Base-by-base conservation (phyloP, 2,329 filamentous ascomycete species). In the Trichoderma oligosporum region DNA sequence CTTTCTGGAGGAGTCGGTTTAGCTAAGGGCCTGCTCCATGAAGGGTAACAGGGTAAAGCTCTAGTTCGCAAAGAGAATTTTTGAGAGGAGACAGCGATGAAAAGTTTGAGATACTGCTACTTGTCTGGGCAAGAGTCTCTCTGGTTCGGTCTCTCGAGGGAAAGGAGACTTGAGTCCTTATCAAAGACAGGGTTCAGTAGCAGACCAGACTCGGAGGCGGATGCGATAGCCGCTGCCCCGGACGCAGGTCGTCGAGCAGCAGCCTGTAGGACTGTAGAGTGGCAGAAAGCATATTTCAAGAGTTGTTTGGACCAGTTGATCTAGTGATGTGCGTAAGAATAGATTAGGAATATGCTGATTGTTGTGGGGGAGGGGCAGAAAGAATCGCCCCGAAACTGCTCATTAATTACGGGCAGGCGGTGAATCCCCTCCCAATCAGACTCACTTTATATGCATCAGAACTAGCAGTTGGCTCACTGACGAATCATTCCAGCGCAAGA, bases 31-130 rank as follows among this genome's bases (percentile, higher is more conserved):
- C 94, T 7, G 88, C 93, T 54, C 94, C 94, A 72, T 99, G 94
- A 35, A 97, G 92, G 55, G 99, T 91, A 66, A 97, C 88, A 45
- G 94, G 94, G 76, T 91, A 97, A 38, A 99, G 82, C 38, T 92
- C 91, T 69, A 97, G 91, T 78, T 96, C 89, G 75, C 96, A 93
- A 48, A 97, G 83, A 75, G 73, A 97, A 99, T 70, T 96, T 91
- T 77, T 97, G 92, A 33, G 91, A 96, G 42, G 91, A 94, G 61
- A 97, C 92, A 31, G 92, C 96, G 65, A 88, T 94, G 80, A 99
- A 99, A 72, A 97, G 91, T 64, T 92, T 94, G 59, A 97, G 86
- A 74, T 97, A 97, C 75, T 97, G 93, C 78, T 97, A 90, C 97
- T 82, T 60, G 96, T 83, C 69, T 68, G 74, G 62, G 66, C 67